phyloP scores from a whole-genome alignment of 345 rosid genomes.

The Aquilaria yunnanensis region DNA sequence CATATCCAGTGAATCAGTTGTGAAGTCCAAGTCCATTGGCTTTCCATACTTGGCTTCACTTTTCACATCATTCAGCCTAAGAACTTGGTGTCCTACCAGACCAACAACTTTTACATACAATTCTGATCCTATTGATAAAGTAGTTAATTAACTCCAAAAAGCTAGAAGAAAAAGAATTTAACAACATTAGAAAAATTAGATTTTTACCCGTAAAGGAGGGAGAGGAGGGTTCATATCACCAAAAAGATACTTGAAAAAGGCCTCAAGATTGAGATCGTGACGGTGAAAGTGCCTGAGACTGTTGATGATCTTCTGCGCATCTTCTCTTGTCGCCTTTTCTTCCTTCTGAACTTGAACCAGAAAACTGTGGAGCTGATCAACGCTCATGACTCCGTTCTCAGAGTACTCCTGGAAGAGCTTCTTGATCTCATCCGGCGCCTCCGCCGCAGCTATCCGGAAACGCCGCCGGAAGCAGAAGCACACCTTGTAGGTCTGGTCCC shows the following conservation, averaged over 20 bases:
- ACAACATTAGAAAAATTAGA: no score
- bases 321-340: conserved; percentile 40
- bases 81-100: no score
- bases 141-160: no score
- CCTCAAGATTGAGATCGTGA: conserved; percentile 48
- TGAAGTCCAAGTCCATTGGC: no score
- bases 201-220: conserved; percentile 40
- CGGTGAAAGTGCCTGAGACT: conserved; percentile 39
- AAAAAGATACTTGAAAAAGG: conserved; percentile 57
- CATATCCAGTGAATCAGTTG: no score
- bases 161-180: neutral
- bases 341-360: conserved; percentile 57
- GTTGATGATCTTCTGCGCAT: conserved; percentile 53
- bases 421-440: conserved; percentile 58
- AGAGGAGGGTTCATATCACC: conserved; percentile 45
- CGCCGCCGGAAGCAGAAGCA: no score
- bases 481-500: conserved; percentile 67
- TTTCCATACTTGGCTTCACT: no score
- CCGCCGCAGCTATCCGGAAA: conserved; percentile 42
- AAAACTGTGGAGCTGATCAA: conserved; percentile 47
- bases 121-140: no score
- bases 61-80: no score
- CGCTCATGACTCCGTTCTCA: conserved; percentile 52
- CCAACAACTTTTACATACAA: no score
- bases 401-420: conserved; percentile 43